Conservation (phyloP, 1,284 basidiomycete genomes). For the Leccinum huronense region DNA sequence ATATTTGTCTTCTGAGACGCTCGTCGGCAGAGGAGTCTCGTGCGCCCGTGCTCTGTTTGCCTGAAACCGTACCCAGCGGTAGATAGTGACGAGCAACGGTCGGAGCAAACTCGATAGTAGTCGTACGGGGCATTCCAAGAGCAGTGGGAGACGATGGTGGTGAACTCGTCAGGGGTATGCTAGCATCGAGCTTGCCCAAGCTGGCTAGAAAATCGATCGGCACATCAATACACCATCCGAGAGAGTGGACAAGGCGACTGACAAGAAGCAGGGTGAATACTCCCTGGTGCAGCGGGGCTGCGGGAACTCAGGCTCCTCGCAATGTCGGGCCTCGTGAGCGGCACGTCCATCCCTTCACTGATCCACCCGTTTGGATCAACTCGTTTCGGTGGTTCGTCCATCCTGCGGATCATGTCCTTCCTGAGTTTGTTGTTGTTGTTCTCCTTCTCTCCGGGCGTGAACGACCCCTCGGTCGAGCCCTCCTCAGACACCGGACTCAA, state of each 20-base stretch:
- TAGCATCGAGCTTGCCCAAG: constrained; percentile 37
- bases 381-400: constrained; percentile 76
- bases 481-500: constrained; percentile 28
- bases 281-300: constrained; percentile 39
- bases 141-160: constrained; percentile 5
- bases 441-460: constrained; percentile 23
- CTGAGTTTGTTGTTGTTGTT: constrained; percentile 43
- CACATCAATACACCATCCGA: constrained; percentile 4
- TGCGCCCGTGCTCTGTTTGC: not conserved
- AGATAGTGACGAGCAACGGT: constrained; percentile 23
- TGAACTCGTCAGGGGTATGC: constrained; percentile 27
- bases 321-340: constrained; percentile 21
- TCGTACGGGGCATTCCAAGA: constrained; percentile 43
- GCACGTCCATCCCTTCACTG: constrained; percentile 41
- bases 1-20: constrained; percentile 8
- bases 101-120: constrained; percentile 55
- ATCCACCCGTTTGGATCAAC: constrained; percentile 82
- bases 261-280: constrained; percentile 10
- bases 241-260: constrained; percentile 7
- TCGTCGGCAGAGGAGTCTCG: constrained; percentile 8
- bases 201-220: constrained; percentile 7
- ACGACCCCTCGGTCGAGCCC: constrained; percentile 20
- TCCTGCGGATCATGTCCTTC: constrained; percentile 83
- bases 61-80: constrained; percentile 16
- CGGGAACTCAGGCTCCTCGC: constrained; percentile 26